phyloP scores from a whole-genome alignment of 2,329 filamentous ascomycete species.

The Stachybotrys echinatus region DNA sequence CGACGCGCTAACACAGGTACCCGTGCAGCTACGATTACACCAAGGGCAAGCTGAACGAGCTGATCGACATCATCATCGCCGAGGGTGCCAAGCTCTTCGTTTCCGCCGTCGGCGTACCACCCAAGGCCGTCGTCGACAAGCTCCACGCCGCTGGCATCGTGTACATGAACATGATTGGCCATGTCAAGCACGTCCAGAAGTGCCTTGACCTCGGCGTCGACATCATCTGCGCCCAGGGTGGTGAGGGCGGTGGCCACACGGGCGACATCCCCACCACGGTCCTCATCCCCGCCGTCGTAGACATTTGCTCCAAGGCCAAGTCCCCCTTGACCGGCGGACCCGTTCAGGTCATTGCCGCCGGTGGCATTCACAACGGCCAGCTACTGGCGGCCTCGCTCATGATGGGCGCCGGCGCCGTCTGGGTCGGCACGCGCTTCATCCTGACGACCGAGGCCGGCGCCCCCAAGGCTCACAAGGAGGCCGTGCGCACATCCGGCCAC shows the following conservation, averaged over 20 bases:
- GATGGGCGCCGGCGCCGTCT: slow-evolving; percentile 87
- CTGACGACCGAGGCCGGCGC: slow-evolving; percentile 92
- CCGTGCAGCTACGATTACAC: slow-evolving; percentile 92
- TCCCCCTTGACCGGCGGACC: slow-evolving; percentile 81
- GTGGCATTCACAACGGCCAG: slow-evolving; percentile 90
- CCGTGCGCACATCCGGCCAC: slow-evolving; percentile 83
- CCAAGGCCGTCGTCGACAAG: slow-evolving; percentile 80
- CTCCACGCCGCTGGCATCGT: slow-evolving; percentile 83
- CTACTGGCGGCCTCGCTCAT: slow-evolving; percentile 85
- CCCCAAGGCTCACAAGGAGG: slow-evolving; percentile 89
- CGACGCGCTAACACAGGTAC: slow-evolving; percentile 14
- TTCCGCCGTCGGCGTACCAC: slow-evolving; percentile 90
- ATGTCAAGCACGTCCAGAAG: slow-evolving; percentile 98
- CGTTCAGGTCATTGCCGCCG: slow-evolving; percentile 89
- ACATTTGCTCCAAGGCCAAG: slow-evolving; percentile 73
- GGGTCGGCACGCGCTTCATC: slow-evolving; percentile 96
- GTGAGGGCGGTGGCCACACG: slow-evolving; percentile 94
- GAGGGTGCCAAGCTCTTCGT: slow-evolving; percentile 91
- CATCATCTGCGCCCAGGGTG: slow-evolving; percentile 97
- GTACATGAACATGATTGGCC: slow-evolving; percentile 99
- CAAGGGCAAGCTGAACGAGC: slow-evolving; percentile 92
- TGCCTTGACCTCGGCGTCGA: slow-evolving; percentile 88
- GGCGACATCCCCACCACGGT: slow-evolving; percentile 89
- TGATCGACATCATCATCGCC: slow-evolving; percentile 89
- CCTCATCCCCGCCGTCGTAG: slow-evolving; percentile 87